A percentile compares a stretch with the other conserved stretches of the same genome.
Conservation (phyloP, 2,329 filamentous ascomycete species). For the Cladophialophora immunda region DNA sequence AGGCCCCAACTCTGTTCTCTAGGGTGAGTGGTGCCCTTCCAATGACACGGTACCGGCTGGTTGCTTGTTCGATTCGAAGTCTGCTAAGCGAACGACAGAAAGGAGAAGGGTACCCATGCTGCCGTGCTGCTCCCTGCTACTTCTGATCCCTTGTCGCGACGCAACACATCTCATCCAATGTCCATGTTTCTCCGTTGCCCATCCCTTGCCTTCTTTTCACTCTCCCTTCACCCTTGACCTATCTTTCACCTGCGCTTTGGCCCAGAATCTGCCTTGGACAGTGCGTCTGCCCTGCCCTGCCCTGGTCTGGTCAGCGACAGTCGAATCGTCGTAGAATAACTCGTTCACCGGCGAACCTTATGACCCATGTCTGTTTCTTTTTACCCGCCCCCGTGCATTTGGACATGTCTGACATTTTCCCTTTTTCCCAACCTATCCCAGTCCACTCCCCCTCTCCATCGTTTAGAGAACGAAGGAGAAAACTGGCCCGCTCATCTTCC, state of each 20-base stretch:
- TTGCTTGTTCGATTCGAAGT: slow-evolving; percentile 2
- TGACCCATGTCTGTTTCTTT: slow-evolving; percentile 1
- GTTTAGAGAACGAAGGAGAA: neutral
- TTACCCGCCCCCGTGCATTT: neutral
- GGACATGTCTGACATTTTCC: slow-evolving; percentile 1
- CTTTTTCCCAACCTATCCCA: neutral
- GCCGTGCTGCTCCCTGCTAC: neutral
- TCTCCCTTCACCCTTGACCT: neutral
- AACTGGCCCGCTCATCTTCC: slow-evolving; percentile 12
- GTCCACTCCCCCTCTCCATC: neutral
- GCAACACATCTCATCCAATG: neutral
- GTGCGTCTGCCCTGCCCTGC: neutral
- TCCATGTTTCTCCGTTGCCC: slow-evolving; percentile 1
- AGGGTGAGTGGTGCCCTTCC: neutral
- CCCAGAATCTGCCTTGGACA: slow-evolving; percentile 1
- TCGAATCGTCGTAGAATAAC: neutral
- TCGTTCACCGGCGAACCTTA: neutral
- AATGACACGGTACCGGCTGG: slow-evolving; percentile 12
- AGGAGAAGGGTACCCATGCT: neutral
- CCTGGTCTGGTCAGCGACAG: slow-evolving; percentile 2
- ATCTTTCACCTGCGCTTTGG: neutral
- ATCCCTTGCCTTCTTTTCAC: neutral
- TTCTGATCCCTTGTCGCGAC: neutral
- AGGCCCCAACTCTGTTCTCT: slow-evolving; percentile 9
- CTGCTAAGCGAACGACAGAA: slow-evolving; percentile 2